Evolutionary conservation across 345 rosid genomes (phyloP).

Genomic region (Populus deltoides): DNA sequence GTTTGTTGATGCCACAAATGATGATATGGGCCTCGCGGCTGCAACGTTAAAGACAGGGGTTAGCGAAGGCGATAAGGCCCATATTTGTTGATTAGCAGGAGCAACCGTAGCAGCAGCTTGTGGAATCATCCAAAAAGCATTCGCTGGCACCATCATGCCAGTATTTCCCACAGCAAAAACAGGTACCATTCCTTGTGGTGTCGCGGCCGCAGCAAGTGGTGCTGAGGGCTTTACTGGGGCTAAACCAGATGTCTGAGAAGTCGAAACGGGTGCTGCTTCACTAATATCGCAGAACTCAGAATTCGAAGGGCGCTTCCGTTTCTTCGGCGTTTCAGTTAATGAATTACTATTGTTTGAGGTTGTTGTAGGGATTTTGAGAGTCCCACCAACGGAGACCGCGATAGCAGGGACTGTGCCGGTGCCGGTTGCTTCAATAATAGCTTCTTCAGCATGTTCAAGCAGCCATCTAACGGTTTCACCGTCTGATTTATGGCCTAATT

Average conservation of each 20-base stretch:
- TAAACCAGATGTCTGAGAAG: conserved; percentile 31
- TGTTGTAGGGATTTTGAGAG: conserved; percentile 42
- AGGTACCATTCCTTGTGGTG: conserved; percentile 41
- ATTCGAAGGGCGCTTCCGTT: conserved; percentile 34
- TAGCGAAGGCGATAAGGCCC: conserved; percentile 39
- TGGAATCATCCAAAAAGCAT: conserved; percentile 52
- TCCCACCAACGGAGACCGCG: conserved; percentile 41
- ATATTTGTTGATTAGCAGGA: conserved; percentile 22
- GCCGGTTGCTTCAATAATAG: conserved; percentile 48
- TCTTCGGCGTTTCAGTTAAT: conserved; percentile 11
- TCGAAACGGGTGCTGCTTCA: conserved; percentile 14
- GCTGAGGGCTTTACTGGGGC: conserved; percentile 21
- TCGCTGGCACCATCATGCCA: conserved; percentile 45
- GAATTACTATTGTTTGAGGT: not conserved
- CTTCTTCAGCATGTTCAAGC: conserved; percentile 45
- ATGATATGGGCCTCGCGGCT: conserved; percentile 32
- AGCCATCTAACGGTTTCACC: conserved; percentile 56
- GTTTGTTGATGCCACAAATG: conserved; percentile 15
- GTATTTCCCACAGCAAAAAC: conserved; percentile 39
- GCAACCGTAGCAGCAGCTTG: conserved; percentile 13
- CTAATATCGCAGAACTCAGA: conserved; percentile 33
- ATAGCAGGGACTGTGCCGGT: conserved; percentile 48
- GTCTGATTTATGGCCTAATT: conserved; percentile 48
- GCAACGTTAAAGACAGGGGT: conserved; percentile 35
- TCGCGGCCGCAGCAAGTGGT: conserved; percentile 5